Conservation (phyloP, 1,139 yeast species). For the Debaryomyces fabryi region DNA sequence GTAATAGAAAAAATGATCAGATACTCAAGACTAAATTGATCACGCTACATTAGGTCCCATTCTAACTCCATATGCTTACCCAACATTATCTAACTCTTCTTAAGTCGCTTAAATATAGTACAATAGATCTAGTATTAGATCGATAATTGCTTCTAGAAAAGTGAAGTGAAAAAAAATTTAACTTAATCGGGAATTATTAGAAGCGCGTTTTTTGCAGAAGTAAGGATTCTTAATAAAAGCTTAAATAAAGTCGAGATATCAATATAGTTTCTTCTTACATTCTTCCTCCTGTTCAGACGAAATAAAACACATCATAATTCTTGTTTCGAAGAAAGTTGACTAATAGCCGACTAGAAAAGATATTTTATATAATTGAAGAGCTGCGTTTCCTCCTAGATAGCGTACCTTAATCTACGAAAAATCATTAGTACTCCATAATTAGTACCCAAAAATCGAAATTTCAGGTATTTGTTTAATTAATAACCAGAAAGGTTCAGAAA, state of each 20-base stretch:
- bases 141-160: neutral
- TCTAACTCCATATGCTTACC: neutral
- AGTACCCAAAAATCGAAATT: slow-evolving; percentile 2
- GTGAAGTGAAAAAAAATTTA: neutral
- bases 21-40: neutral
- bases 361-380: neutral
- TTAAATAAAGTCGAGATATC: slow-evolving; percentile 5
- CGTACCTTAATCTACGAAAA: slow-evolving; percentile 1
- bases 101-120: neutral
- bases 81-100: neutral
- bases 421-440: neutral
- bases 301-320: neutral
- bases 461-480: neutral
- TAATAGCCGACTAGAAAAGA: neutral
- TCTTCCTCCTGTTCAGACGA: neutral
- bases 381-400: neutral
- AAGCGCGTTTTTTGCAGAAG: slow-evolving; percentile 4
- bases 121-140: neutral
- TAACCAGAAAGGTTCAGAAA: neutral
- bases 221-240: neutral
- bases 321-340: neutral
- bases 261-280: neutral
- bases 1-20: neutral
- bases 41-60: neutral
- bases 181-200: slow-evolving; percentile 4